phyloP scores from a whole-genome alignment of 768 basidiomycete genomes.

The Erythrobasidium yunnanense region DNA sequence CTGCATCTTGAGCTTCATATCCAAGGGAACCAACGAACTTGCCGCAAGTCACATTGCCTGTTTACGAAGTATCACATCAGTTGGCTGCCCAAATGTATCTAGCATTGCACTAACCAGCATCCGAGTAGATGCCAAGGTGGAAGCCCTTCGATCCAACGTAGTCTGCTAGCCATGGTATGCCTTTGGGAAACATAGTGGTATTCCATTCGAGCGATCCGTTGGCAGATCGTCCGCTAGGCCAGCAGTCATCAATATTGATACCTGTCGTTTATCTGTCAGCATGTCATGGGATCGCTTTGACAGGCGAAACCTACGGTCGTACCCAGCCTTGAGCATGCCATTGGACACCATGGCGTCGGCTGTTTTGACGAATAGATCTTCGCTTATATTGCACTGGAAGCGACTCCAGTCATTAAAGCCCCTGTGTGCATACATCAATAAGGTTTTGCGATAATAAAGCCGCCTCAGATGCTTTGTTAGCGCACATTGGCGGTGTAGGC shows the following conservation, averaged over 20 bases:
- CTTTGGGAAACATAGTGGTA: constrained; percentile 8
- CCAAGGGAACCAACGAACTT: constrained; percentile 14
- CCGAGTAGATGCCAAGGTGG: constrained; percentile 15
- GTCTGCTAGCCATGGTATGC: constrained; percentile 11
- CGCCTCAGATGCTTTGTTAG: neutral
- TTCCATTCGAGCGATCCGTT: constrained; percentile 12
- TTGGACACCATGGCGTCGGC: constrained; percentile 18
- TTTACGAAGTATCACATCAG: neutral
- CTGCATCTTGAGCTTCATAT: constrained; percentile 18
- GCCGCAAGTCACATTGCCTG: constrained; percentile 16
- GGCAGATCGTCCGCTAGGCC: neutral
- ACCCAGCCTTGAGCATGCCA: constrained; percentile 15
- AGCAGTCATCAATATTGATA: constrained; percentile 16
- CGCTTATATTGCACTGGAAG: constrained; percentile 24
- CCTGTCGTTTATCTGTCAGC: neutral
- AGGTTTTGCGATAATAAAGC: neutral
- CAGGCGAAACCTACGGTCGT: neutral
- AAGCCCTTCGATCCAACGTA: constrained; percentile 10
- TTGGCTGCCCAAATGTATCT: neutral
- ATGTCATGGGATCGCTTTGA: neutral
- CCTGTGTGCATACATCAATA: neutral
- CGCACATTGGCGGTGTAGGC: constrained; percentile 11
- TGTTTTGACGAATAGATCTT: constrained; percentile 12
- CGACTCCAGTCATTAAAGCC: constrained; percentile 22
- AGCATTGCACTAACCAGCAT: neutral